phyloP scores from a whole-genome alignment of 257 asterid genomes.

The Salvia splendens region DNA sequence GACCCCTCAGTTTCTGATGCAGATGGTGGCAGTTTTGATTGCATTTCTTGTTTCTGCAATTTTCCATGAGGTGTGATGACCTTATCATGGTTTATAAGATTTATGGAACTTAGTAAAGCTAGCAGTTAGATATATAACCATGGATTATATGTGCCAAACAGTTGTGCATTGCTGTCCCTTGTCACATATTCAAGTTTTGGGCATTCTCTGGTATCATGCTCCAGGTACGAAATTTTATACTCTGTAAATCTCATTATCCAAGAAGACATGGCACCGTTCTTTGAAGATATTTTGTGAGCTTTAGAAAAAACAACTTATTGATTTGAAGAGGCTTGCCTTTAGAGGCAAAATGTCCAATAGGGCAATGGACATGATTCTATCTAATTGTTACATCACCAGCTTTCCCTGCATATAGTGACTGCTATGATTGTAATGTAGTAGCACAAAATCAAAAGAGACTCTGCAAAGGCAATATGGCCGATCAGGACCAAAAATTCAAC shows the following conservation, averaged over 20 bases:
- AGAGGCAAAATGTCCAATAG: background rate
- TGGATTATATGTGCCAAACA: slow-evolving; percentile 43
- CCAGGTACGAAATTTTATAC: slow-evolving; percentile 58
- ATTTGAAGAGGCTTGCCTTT: slow-evolving; percentile 12
- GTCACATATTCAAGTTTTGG: slow-evolving; percentile 96
- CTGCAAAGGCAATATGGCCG: background rate
- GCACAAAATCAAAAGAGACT: background rate
- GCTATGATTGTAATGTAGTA: background rate
- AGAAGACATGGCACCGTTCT: background rate
- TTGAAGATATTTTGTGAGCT: background rate
- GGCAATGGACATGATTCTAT: background rate
- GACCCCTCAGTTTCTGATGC: slow-evolving; percentile 39
- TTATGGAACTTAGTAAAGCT: slow-evolving; percentile 24
- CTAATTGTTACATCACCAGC: slow-evolving; percentile 6
- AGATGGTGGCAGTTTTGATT: slow-evolving; percentile 80
- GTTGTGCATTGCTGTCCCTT: slow-evolving; percentile 96
- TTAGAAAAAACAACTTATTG: background rate
- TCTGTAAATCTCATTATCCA: background rate
- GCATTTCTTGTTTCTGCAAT: slow-evolving; percentile 86
- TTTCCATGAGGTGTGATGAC: slow-evolving; percentile 82
- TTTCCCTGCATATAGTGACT: background rate
- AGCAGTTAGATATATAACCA: slow-evolving; percentile 13
- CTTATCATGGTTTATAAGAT: slow-evolving; percentile 16
- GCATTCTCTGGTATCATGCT: slow-evolving; percentile 89
- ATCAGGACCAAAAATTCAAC: background rate